Base-by-base conservation (phyloP, 2,329 filamentous ascomycete species). In the Alternaria solani region DNA sequence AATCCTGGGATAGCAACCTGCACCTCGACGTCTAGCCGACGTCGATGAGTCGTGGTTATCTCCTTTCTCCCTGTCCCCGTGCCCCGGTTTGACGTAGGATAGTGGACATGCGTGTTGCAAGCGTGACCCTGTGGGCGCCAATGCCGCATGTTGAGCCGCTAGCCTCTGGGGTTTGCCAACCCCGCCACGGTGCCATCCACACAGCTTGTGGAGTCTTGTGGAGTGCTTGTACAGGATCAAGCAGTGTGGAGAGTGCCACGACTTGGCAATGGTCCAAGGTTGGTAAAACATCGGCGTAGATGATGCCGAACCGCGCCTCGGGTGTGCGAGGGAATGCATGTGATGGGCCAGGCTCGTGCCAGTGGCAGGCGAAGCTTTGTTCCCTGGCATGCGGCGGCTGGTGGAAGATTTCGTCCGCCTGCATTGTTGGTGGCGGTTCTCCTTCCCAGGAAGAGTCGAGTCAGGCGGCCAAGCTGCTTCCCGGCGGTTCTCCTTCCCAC, bases 351-450 rank as follows among this genome's bases (percentile, higher is more conserved):
- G 70, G 61, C 64, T 71, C 58, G 63, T 67, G 61, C 56, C 57
- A 68, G 60, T 51, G 55, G 43, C 51, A 59, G 55, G 61, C 65
- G 65, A 71, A 64, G 58, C 44, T 59, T 59, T 25, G 46, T 14
- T 51, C 61, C 56, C 54, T 42, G 62, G 48, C 36, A 43, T 23
- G 23, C 52, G 56, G 55, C 59, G 61, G 63, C 65, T 72, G 69
- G 69, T 71, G 68, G 69, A 70, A 66, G 44, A 63, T 66, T 69
- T 69, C 32, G 41, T 61, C 63, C 68, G 62, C 34, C 38, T 28
- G 49, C 48, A 25, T 49, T 43, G 51, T 61, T 55, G 46, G 57
- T 67, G 63, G 69, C 64, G 62, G 56, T 25, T 57, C 52, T 55
- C 57, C 49, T 56, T 53, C 46, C 43, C 28, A 49, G 44, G 34